Base-by-base conservation (phyloP, 768 basidiomycete genomes). In the Hysterangium stoloniferum region DNA sequence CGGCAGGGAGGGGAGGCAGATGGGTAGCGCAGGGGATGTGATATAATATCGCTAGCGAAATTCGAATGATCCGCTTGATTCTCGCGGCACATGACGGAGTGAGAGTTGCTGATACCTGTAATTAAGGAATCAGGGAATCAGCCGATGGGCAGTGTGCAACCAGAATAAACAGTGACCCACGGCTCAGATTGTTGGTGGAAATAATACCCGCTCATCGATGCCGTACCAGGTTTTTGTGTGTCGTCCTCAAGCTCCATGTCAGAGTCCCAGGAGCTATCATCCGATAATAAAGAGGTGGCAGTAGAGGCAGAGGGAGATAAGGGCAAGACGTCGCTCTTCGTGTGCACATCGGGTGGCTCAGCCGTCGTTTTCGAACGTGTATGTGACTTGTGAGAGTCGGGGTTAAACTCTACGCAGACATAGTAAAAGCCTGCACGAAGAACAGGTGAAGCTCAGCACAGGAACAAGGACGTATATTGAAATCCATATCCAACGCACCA, bases 171-270 rank as follows among this genome's bases (percentile, higher is more conserved):
- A 28, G 55, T 34, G 19, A 79, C 86, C 70, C 62, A 92, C 89
- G 89, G 89, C 61, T 90, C 88, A 49, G 88, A 92, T 64, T 91
- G 86, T 73, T 85, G 84, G 66, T 93, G 90, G 68, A 88, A 94
- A 67, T 94, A 95, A 69, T 89, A 94, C 32, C 92, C 88, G 56
- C 78, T 85, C 86, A 90, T 89, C 24, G 80, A 80, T 4, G 86
- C 87, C 43, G 77, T 71, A 27, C 60, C 54, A 12, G 22, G 25
- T 47, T 42, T 53, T 43, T 45, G 33, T 51, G 57, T 32, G 29
- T 37, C 41, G 22, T 34, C 40, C 37, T 43, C 48, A 22, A 37
- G 33, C 27, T 27, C 42, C 13, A 43, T 44, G 22, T 51, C 50
- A 24, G 54, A 46, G 32, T 31, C 42, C 11, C 50, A 34, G 12